Base-by-base conservation (phyloP, 2,329 filamentous ascomycete species). In the Ophiostoma triangulosporum region DNA sequence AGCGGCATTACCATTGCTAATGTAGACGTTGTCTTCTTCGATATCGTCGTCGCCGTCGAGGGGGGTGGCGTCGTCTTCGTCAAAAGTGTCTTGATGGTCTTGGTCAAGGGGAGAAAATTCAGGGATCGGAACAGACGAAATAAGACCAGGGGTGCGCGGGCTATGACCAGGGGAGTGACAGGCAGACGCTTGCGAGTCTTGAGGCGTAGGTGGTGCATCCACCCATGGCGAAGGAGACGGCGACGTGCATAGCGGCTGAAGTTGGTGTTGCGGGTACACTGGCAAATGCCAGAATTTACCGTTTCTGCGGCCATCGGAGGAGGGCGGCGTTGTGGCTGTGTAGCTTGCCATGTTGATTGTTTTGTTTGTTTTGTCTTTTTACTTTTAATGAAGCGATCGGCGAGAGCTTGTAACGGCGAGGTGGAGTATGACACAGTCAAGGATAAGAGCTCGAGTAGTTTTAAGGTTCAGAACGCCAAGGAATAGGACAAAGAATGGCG, bases 141-240 rank as follows among this genome's bases (percentile, higher is more conserved):
- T 24, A 43, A 46, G 26, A 46, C 14, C 24, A 12, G 26, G 43
- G 8, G 43, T 46, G 15, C 26, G 43, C 8, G 43, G 43, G 26
- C 43, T 46, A 6, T 46, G 43, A 29, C 43, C 8, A 17, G 43
- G 43, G 15, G 43, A 29, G 24, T 46, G 43, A 26, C 43, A 46
- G 43, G 43, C 43, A 46, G 43, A 46, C 15, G 43, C 43, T 46
- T 46, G 43, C 26, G 43, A 46, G 43, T 46, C 26, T 29, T 46
- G 24, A n/a, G 43, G 43, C 17, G 43, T 46, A 17, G 43, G 43
- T 17, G 43, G 43, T 29, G 43, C 43, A 29, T 46, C 24, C 43
- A 17, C 24, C 43, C 43, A 46, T n/a, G 43, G 43, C 26, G 43
- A 46, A 15, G 24, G 24, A 29, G 24, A 29, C 43, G 43, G 43